Base-by-base conservation (phyloP, 106 monocot genomes). In the Dactylorhiza incarnata region DNA sequence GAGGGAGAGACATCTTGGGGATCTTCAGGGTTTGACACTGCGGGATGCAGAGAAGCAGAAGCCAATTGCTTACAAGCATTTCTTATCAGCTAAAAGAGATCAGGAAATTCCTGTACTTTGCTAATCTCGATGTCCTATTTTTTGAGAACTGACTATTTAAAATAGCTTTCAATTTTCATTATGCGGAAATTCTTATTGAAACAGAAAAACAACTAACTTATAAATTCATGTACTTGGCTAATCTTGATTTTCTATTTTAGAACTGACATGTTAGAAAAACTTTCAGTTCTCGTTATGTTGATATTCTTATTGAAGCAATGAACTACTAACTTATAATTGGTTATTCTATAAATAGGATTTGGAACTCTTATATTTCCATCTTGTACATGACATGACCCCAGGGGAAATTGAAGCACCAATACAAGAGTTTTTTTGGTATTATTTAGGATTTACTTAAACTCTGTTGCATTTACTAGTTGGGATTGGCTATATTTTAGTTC, bases 1-100 rank as follows among this genome's bases (percentile, higher is more conserved):
- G 75, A 89, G 97, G 82, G 97, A 99, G 61, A 91, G 97, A 61
- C 78, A 91, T 79, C 81, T 94, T 5, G 97, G 97, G 59, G 94
- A 94, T 83, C 82, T 99, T 73, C 97, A 99, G 72, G 97, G 97
- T 24, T 72, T 85, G 79, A 84, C 84, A 48, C 76, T 89, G 46
- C 78, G 69, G 46, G 89, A 91, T 86, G 87, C 91, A 49, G 78
- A 85, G 80, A 94, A 86, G 78, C 45, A 77, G 48, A 94, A 84
- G 74, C 87, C 89, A 72, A 46, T 74, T 46, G 89, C 91, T 82
- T 94, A 94, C 80, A 76, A 86, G 73, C 62, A 71, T 44, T 87
- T 99, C 61, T 47, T 82, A 12, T 89, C 91, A 20, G 16, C 63
- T 17, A 89, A 84, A 46, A 78, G 77, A 51, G 86, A 94, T 79